Percentiles rank a stretch among this genome's conserved stretches.
Conservation (phyloP, 495 filamentous ascomycete species). For the Penicillium desertorum region DNA sequence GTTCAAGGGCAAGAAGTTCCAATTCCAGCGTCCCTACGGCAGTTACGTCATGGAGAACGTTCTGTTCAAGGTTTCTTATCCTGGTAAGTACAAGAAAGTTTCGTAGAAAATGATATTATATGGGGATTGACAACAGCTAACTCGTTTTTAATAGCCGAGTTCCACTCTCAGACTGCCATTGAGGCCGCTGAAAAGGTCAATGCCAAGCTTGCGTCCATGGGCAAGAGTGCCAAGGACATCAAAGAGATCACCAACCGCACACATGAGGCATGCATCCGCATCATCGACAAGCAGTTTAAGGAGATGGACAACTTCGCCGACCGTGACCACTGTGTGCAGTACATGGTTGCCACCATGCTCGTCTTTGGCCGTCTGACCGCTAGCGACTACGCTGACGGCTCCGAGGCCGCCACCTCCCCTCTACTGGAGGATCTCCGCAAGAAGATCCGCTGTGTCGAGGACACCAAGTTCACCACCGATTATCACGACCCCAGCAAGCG, state of each 20-base stretch:
- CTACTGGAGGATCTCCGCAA: constrained; percentile 86
- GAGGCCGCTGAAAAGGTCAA: constrained; percentile 89
- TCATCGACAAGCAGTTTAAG: constrained; percentile 99
- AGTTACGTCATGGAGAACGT: constrained; percentile 99
- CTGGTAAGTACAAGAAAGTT: constrained; percentile 54
- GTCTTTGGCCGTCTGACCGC: constrained; percentile 89
- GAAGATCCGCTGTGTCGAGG: constrained; percentile 93
- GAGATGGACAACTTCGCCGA: constrained; percentile 99
- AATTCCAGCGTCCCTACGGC: constrained; percentile 93
- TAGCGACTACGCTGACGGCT: constrained; percentile 86
- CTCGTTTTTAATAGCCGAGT: constrained; percentile 64
- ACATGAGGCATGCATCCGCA: constrained; percentile 96
- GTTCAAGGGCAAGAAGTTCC: constrained; percentile 92
- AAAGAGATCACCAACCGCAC: constrained; percentile 90
- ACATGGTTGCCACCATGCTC: constrained; percentile 97
- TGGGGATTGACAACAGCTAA: not conserved
- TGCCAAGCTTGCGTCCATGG: constrained; percentile 73
- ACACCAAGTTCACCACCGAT: constrained; percentile 87
- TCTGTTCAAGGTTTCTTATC: constrained; percentile 98
- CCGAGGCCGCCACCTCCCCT: constrained; percentile 84
- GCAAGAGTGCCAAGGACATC: constrained; percentile 93
- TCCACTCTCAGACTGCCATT: constrained; percentile 98
- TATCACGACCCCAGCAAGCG: constrained; percentile 93
- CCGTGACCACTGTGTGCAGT: constrained; percentile 98
- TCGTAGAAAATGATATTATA: not conserved